A percentile compares a stretch with the other conserved stretches of the same genome.
phyloP scores from a whole-genome alignment of 108 stramenopile species.

The Pseudonitzschia delicatissima region DNA sequence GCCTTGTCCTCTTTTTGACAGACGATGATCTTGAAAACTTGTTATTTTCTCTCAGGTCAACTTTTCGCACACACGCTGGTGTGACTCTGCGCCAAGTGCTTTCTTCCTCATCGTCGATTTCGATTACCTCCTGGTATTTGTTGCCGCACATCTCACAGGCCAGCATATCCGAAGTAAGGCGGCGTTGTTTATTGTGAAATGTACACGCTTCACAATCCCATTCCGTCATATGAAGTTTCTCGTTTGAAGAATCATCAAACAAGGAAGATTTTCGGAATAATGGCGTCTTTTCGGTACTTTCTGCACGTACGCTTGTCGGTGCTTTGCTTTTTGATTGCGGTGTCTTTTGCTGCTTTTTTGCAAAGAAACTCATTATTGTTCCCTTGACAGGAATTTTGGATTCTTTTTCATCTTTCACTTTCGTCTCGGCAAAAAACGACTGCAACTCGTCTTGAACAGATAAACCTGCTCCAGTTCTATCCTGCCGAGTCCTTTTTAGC shows the following conservation, averaged over 20 bases:
- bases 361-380: slow-evolving; percentile 32
- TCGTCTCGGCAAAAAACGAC: slow-evolving; percentile 15
- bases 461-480: background rate
- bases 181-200: slow-evolving; percentile 20
- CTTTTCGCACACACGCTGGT: background rate
- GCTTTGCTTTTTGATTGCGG: background rate
- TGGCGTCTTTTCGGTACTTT: background rate
- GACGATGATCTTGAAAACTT: too few species aligned
- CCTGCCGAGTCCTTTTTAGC: slow-evolving; percentile 4
- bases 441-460: slow-evolving; percentile 25
- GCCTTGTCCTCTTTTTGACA: too few species aligned
- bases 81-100: background rate
- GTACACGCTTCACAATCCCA: slow-evolving; percentile 42
- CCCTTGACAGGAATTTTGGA: slow-evolving; percentile 20
- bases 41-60: background rate
- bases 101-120: background rate
- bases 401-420: background rate
- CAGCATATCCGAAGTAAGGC: background rate
- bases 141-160: slow-evolving; percentile 28
- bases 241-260: background rate
- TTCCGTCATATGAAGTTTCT: background rate
- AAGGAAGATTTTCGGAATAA: background rate
- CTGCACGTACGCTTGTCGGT: background rate
- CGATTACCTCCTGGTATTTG: background rate
- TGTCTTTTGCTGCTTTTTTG: slow-evolving; percentile 9